Conservation (phyloP, 768 basidiomycete genomes). For the Tricholomella constricta region DNA sequence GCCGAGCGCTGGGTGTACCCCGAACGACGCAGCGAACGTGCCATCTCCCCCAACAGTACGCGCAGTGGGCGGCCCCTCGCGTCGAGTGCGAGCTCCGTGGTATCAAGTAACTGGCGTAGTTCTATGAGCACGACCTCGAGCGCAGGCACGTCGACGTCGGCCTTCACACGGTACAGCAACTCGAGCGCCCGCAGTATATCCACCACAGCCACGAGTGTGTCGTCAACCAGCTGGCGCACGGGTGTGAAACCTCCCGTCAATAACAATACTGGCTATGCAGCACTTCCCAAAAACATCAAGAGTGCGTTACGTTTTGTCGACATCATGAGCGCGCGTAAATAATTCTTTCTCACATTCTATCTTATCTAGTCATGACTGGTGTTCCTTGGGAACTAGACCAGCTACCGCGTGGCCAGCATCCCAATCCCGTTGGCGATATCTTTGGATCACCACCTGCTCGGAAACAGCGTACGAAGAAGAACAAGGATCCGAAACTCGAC, state of each 20-base stretch:
- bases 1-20: slow-evolving; percentile 35
- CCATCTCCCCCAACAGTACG: slow-evolving; percentile 59
- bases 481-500: slow-evolving; percentile 66
- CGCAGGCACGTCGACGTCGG: slow-evolving; percentile 66
- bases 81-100: slow-evolving; percentile 63
- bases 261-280: slow-evolving; percentile 29
- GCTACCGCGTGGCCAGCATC: slow-evolving; percentile 65
- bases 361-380: slow-evolving; percentile 65
- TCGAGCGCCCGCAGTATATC: slow-evolving; percentile 72
- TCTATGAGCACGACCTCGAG: slow-evolving; percentile 72
- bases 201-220: slow-evolving; percentile 80
- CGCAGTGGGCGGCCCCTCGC: slow-evolving; percentile 53
- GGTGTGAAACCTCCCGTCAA: slow-evolving; percentile 37
- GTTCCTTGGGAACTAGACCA: slow-evolving; percentile 76
- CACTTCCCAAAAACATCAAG: slow-evolving; percentile 76
- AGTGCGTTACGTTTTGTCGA: slow-evolving; percentile 56
- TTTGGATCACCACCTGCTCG: slow-evolving; percentile 62
- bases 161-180: slow-evolving; percentile 82
- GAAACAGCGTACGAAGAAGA: slow-evolving; percentile 68
- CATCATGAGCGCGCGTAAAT: too few relatives aligned
- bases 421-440: slow-evolving; percentile 62
- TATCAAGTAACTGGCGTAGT: slow-evolving; percentile 77
- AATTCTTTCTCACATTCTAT: slow-evolving; percentile 11
- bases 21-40: slow-evolving; percentile 42
- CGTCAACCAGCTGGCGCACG: slow-evolving; percentile 72